These are phyloP conservation scores for Coniochaeta sp. DNA, from an alignment of 2,329 filamentous ascomycete species.

Conservation along the genomic window DNA sequence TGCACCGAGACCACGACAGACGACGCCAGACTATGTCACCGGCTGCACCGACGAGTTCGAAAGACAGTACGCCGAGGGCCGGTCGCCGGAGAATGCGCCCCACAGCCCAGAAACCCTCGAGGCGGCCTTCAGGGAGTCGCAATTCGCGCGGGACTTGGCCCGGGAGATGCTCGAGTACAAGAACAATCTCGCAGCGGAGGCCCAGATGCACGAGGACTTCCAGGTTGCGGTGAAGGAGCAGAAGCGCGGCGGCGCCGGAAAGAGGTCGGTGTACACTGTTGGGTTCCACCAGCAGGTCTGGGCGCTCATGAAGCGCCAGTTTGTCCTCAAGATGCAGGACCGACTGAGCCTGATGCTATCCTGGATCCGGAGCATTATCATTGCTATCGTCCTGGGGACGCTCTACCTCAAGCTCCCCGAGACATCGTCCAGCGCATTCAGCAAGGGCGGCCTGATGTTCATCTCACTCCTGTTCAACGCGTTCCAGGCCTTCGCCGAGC, in stretches of 20 bases:
- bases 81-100: slow-evolving; percentile 58
- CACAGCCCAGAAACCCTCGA: slow-evolving; percentile 59
- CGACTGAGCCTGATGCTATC: slow-evolving; percentile 67
- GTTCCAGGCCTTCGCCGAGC: slow-evolving; percentile 77
- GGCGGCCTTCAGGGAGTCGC: slow-evolving; percentile 62
- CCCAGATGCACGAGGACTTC: slow-evolving; percentile 68
- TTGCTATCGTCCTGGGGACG: slow-evolving; percentile 73
- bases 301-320: slow-evolving; percentile 78
- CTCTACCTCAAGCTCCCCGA: slow-evolving; percentile 66
- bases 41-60: slow-evolving; percentile 81
- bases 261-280: slow-evolving; percentile 72
- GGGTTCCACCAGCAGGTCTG: slow-evolving; percentile 78
- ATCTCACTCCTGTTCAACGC: slow-evolving; percentile 75
- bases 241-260: slow-evolving; percentile 68
- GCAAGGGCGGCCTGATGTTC: slow-evolving; percentile 74
- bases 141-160: slow-evolving; percentile 46
- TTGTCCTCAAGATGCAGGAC: slow-evolving; percentile 79
- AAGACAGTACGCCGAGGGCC: slow-evolving; percentile 63
- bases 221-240: slow-evolving; percentile 66
- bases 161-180: slow-evolving; percentile 65
- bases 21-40: slow-evolving; percentile 74
- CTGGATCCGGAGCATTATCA: slow-evolving; percentile 60
- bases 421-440: slow-evolving; percentile 65
- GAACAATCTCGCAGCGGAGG: slow-evolving; percentile 53
- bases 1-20: slow-evolving; percentile 65